Evolutionary conservation across 768 basidiomycete species (phyloP).

Genomic region (Paxillus rubicundulus): DNA sequence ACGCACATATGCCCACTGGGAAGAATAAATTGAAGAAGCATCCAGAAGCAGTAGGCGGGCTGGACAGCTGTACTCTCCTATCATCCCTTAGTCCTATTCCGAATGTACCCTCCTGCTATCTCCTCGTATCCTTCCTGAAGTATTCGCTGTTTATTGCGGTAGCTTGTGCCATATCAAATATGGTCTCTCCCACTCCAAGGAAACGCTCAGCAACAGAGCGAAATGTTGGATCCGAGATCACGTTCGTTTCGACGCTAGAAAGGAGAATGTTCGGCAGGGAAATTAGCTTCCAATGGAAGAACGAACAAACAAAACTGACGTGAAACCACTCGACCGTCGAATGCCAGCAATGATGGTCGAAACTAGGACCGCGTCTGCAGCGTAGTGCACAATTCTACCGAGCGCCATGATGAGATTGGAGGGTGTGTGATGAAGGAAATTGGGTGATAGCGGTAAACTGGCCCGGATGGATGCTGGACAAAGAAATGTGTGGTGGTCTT

Average conservation of each 20-base stretch:
- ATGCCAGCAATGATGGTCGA: conserved; percentile 92
- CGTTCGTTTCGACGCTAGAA: conserved; percentile 59
- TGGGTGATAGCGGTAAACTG: conserved; percentile 1
- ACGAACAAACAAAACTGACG: conserved; percentile 51
- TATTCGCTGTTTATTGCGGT: conserved; percentile 85
- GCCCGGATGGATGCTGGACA: background rate
- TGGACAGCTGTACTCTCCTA: background rate
- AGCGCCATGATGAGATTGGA: conserved; percentile 42
- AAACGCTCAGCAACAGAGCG: conserved; percentile 79
- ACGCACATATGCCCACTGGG: conserved; percentile 23
- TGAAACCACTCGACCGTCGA: conserved; percentile 84
- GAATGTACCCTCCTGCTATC: conserved; percentile 16
- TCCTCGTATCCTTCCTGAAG: conserved; percentile 60
- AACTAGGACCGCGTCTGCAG: conserved; percentile 78
- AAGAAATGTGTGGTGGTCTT: too few relatives aligned
- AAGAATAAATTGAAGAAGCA: conserved; percentile 26
- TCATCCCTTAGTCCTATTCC: conserved; percentile 1
- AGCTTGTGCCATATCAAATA: conserved; percentile 84
- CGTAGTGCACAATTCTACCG: conserved; percentile 79
- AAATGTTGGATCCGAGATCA: conserved; percentile 74
- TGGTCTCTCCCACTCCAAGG: conserved; percentile 80
- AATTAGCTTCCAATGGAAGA: background rate
- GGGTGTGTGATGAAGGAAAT: background rate
- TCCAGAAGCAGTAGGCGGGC: conserved; percentile 18
- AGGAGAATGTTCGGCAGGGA: conserved; percentile 1